phyloP scores from a whole-genome alignment of 139 green algal species.

The Coccomyxa sp. region DNA sequence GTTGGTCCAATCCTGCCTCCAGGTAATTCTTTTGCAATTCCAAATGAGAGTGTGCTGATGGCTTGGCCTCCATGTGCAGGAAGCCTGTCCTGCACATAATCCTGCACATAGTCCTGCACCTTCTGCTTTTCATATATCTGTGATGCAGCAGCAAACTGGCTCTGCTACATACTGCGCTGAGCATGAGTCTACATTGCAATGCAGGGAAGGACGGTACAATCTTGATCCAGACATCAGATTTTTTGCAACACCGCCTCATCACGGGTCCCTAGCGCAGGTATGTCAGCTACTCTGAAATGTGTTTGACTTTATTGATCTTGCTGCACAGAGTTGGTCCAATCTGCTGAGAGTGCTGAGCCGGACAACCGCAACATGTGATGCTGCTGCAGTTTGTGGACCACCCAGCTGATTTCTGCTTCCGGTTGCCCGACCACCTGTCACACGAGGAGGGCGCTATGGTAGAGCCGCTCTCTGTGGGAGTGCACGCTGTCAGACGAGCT shows the following conservation, averaged over 20 bases:
- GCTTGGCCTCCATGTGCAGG: background rate
- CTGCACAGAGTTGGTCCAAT: background rate
- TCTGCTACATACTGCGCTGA: too few relatives aligned
- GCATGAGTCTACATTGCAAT: too few relatives aligned
- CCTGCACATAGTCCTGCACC: background rate
- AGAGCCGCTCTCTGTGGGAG: slow-evolving; percentile 52
- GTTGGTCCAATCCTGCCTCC: slow-evolving; percentile 29
- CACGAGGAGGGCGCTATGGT: slow-evolving; percentile 59
- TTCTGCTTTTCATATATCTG: background rate
- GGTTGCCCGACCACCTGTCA: slow-evolving; percentile 34
- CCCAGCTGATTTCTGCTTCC: slow-evolving; percentile 53
- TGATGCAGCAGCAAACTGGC: too few relatives aligned
- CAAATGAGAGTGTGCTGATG: too few relatives aligned
- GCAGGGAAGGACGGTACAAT: slow-evolving; percentile 41
- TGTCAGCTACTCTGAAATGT: background rate
- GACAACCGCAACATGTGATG: too few relatives aligned
- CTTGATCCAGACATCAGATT: slow-evolving; percentile 34
- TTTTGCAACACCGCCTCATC: slow-evolving; percentile 38
- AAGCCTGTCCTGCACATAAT: too few relatives aligned
- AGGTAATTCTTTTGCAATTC: too few relatives aligned
- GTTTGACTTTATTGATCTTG: background rate
- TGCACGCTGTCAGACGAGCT: slow-evolving; percentile 37
- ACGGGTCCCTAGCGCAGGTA: slow-evolving; percentile 31
- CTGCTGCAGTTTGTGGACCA: slow-evolving; percentile 36
- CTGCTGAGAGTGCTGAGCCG: background rate